Percentiles rank a stretch among this genome's conserved stretches.
phyloP scores from a whole-genome alignment of 345 rosid genomes.

The Salix purpurea region DNA sequence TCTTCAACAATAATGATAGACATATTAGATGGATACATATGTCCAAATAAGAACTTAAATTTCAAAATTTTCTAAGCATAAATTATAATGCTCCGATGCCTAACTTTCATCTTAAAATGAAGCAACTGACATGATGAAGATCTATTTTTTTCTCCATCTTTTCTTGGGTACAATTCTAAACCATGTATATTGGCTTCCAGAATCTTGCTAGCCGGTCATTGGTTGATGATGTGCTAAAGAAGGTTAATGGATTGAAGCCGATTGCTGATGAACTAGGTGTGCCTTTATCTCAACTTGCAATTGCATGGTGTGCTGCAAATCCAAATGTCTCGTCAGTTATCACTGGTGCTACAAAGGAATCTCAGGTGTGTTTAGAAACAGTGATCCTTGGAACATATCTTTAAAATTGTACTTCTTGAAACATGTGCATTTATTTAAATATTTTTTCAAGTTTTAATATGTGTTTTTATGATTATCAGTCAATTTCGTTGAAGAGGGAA shows the following conservation, averaged over 20 bases:
- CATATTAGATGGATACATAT: neutral
- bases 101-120: neutral
- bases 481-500: neutral
- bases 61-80: neutral
- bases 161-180: conserved; percentile 7
- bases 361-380: conserved; percentile 56
- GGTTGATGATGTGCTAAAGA: conserved; percentile 85
- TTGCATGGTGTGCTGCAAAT: conserved; percentile 98
- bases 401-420: neutral
- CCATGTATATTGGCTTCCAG: conserved; percentile 31
- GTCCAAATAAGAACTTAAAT: neutral
- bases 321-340: conserved; percentile 93
- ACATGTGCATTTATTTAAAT: neutral
- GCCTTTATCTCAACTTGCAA: conserved; percentile 86
- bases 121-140: neutral
- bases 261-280: conserved; percentile 98
- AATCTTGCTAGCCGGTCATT: conserved; percentile 87
- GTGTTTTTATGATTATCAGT: neutral
- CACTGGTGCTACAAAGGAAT: conserved; percentile 95
- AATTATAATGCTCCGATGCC: neutral
- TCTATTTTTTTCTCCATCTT: neutral
- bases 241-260: conserved; percentile 89
- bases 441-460: neutral
- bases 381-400: neutral
- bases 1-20: neutral